Conservation (phyloP, 257 asterid genomes). For the Solanum lycopersicoides region DNA sequence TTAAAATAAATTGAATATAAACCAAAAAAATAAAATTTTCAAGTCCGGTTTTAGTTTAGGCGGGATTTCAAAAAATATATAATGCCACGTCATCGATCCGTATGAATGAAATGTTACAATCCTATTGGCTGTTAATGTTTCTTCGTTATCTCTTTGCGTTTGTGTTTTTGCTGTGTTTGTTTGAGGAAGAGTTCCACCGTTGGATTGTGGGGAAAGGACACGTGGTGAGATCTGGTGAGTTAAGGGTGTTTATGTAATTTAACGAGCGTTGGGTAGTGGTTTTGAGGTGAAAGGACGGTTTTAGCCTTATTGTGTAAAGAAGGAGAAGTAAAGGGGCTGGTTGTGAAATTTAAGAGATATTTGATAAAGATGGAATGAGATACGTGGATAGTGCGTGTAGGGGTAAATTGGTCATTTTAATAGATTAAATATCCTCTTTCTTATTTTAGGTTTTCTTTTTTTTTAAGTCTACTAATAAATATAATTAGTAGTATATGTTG, state of each 20-base stretch:
- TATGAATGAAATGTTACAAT: not conserved
- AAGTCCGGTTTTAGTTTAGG: constrained; percentile 89
- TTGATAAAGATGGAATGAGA: constrained; percentile 14
- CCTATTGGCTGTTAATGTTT: not conserved
- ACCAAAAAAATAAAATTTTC: not conserved
- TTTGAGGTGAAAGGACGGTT: constrained; percentile 24
- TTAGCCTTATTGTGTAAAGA: constrained; percentile 32
- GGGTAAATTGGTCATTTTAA: constrained; percentile 11
- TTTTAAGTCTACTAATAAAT: too few species aligned
- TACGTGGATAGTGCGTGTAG: constrained; percentile 11
- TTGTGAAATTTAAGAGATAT: constrained; percentile 28
- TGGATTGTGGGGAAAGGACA: constrained; percentile 6
- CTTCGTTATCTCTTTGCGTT: constrained; percentile 7
- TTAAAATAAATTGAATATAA: not conserved
- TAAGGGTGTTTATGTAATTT: constrained; percentile 6
- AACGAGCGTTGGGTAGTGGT: not conserved
- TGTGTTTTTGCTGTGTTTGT: constrained; percentile 82
- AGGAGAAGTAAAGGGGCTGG: constrained; percentile 28
- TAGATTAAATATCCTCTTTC: not conserved
- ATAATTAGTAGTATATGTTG: too few species aligned
- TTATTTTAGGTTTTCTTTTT: too few species aligned
- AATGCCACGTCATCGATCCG: constrained; percentile 52
- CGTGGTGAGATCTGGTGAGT: constrained; percentile 20
- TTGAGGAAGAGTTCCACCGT: constrained; percentile 22
- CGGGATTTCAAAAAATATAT: constrained; percentile 65